These are phyloP conservation scores for Saccharomyces mikatae DNA, from an alignment of 805 yeast genomes.

Conservation along the genomic window DNA sequence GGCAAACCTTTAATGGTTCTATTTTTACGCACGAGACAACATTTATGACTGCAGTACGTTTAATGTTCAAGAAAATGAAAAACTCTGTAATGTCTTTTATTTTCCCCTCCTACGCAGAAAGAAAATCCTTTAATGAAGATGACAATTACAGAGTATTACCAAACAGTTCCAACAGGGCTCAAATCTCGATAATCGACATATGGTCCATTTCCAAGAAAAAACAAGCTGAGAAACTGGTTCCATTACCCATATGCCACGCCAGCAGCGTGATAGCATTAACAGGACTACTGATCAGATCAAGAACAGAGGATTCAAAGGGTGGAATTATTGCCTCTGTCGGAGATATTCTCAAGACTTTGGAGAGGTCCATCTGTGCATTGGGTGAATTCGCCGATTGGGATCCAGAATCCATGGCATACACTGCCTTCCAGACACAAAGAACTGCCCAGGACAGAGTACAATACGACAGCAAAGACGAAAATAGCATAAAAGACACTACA, in stretches of 20 bases:
- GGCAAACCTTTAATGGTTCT: not conserved
- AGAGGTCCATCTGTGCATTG: conserved; percentile 49
- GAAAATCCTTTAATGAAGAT: not conserved
- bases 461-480: not conserved
- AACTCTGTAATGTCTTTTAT: not conserved
- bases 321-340: conserved; percentile 47
- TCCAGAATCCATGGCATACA: conserved; percentile 3
- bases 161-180: conserved; percentile 3
- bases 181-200: conserved; percentile 16
- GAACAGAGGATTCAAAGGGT: conserved; percentile 54
- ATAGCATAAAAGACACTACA: conserved; percentile 16
- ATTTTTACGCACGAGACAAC: not conserved
- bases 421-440: not conserved
- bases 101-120: not conserved
- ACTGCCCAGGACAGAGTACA: not conserved
- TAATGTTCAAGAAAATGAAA: not conserved
- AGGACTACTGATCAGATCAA: conserved; percentile 42
- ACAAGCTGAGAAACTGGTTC: conserved; percentile 53
- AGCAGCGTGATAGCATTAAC: conserved; percentile 53
- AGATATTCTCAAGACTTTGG: conserved; percentile 51
- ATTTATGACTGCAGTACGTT: not conserved
- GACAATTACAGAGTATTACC: not conserved
- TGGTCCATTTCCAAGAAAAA: conserved; percentile 31
- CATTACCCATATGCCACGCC: conserved; percentile 60
- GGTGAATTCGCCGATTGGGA: conserved; percentile 38